These are phyloP conservation scores for Mortierella sp. DNA, from an alignment of 371 early-diverging fungal genomes.

Conservation along the genomic window DNA sequence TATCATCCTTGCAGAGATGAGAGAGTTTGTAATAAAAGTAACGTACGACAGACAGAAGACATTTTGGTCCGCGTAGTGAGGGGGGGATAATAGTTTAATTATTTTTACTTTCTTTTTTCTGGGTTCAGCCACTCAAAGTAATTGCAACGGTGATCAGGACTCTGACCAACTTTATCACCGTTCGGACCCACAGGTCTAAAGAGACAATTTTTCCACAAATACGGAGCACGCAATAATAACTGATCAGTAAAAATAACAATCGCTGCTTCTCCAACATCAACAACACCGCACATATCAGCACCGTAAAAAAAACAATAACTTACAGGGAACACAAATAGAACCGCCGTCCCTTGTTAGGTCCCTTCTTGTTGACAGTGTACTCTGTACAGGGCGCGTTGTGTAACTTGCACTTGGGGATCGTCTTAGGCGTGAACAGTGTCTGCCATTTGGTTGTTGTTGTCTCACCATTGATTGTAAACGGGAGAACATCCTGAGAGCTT, in stretches of 20 bases:
- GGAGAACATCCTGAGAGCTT: slow-evolving; percentile 30
- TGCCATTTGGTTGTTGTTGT: slow-evolving; percentile 70
- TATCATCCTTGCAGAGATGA: too few relatives aligned
- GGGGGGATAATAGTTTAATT: not conserved
- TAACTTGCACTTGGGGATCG: slow-evolving; percentile 70
- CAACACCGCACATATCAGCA: not conserved
- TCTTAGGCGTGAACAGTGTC: slow-evolving; percentile 64
- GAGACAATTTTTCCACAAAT: not conserved
- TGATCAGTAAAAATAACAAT: not conserved
- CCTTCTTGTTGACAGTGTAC: slow-evolving; percentile 76
- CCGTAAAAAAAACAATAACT: slow-evolving; percentile 27
- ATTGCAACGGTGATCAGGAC: slow-evolving; percentile 68
- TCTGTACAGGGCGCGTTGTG: slow-evolving; percentile 80
- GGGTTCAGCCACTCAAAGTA: slow-evolving; percentile 72
- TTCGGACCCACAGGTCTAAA: slow-evolving; percentile 65
- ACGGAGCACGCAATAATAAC: not conserved
- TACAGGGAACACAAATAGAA: slow-evolving; percentile 83
- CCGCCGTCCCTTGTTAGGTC: slow-evolving; percentile 78
- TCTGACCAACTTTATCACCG: slow-evolving; percentile 46
- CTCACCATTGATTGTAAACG: slow-evolving; percentile 44
- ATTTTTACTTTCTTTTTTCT: slow-evolving; percentile 19
- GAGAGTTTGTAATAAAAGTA: not conserved
- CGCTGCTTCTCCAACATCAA: not conserved
- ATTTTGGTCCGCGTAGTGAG: not conserved
- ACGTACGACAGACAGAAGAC: not conserved